Evolutionary conservation across 306 rosid genomes (phyloP), one percentile per base, ranked within the genome.

Genomic region (Cucumis sativus): DNA sequence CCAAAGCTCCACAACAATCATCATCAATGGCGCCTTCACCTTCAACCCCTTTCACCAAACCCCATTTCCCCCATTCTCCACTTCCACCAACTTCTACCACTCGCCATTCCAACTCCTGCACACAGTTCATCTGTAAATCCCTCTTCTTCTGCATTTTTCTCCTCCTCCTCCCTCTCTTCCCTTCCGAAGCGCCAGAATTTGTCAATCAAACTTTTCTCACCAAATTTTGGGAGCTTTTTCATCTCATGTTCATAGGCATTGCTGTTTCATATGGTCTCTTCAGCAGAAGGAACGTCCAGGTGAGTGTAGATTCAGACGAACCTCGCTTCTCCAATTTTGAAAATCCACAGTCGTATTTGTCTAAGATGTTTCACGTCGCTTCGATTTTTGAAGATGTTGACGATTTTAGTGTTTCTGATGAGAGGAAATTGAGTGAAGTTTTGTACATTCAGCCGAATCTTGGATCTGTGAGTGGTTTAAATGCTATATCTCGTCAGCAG

Each of bases 181-280:
- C 98, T 71, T 92, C 97, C 25, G 88, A 96, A 86, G 93, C 98
- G 77, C 99, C 99, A 39, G 97, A 91, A 0, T 89, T 92, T 82
- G 47, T 96, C 79, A 82, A 78, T 81, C 86, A 88, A 69, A 82
- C 91, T 10, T 47, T 88, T 10, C 76, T 88, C 75, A 80, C 85
- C 51, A 93, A 89, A 85, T 81, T 86, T 58, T 93, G 97, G 97
- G 98, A 93, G 86, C 92, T 93, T 14, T 60, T 91, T 75, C 93
- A 91, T 81, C 91, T 93, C 77, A 82, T 89, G 30, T 84, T 93
- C 77, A 80, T 91, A 75, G 98, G 93, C 86, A 91, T 91, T 91
- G 97, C 86, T 82, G 92, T 93, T 11, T 86, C 96, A 12, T 93
- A 93, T 57, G 98, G 98, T 1, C 66, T 93, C 67, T 93, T 93